These are phyloP conservation scores for Halteria grandinella DNA, from an alignment of 73 alveolate genomes.

Conservation along the genomic window DNA sequence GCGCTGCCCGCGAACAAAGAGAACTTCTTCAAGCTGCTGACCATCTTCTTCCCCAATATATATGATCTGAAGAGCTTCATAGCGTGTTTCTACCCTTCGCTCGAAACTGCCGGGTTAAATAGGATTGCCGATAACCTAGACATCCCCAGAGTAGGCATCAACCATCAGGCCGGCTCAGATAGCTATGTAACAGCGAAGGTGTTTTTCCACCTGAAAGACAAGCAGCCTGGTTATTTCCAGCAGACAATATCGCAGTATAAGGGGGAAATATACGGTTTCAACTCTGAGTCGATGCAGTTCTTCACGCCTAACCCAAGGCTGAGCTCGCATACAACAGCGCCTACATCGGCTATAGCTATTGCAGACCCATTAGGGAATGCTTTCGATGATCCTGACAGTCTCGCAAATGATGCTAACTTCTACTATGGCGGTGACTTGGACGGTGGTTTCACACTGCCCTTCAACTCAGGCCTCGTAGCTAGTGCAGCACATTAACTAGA, in stretches of 20 bases:
- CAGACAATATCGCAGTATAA: not conserved
- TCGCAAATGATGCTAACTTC: not conserved
- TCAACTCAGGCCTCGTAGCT: too few species aligned
- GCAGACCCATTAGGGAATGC: not conserved
- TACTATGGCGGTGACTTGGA: slow-evolving; percentile 7
- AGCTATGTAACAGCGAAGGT: slow-evolving; percentile 83
- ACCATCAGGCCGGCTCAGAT: slow-evolving; percentile 95
- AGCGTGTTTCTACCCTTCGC: slow-evolving; percentile 58
- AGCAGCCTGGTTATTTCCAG: not conserved
- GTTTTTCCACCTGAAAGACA: slow-evolving; percentile 66
- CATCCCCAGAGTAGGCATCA: slow-evolving; percentile 77
- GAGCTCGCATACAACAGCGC: slow-evolving; percentile 23
- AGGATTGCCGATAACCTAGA: slow-evolving; percentile 80
- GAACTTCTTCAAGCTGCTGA: slow-evolving; percentile 59
- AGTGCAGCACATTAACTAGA: too few species aligned
- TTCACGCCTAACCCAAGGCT: slow-evolving; percentile 18
- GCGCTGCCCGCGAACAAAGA: slow-evolving; percentile 78
- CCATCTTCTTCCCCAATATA: slow-evolving; percentile 75
- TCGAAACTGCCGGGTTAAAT: slow-evolving; percentile 85
- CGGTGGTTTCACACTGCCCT: too few species aligned
- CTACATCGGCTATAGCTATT: not conserved
- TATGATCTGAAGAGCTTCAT: slow-evolving; percentile 81
- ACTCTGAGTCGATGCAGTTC: too few species aligned
- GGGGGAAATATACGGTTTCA: slow-evolving; percentile 23
- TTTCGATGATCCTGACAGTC: not conserved